Evolutionary conservation across 495 filamentous ascomycete species (phyloP), one percentile per base, ranked within the genome.

Genomic region (Evansstolkia leycettana): DNA sequence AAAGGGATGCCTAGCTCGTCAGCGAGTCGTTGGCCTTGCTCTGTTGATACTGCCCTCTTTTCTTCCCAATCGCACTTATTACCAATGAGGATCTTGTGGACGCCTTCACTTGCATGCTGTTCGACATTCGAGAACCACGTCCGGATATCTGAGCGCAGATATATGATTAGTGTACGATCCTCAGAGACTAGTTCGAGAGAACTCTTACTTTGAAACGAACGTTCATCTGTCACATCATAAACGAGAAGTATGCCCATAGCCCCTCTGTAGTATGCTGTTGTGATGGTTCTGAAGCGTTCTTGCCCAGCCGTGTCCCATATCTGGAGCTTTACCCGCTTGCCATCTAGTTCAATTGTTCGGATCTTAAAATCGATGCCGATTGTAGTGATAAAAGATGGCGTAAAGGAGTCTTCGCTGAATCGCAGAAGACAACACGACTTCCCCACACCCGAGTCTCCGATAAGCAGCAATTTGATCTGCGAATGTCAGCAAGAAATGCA

Each of bases 21-120:
- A 17, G 90, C 90, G 24, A 99, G 73, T 45, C 81, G 75, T 54
- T 99, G 89, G 41, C 90, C 90, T 51, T 81, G 82, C 58, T 96
- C 86, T 31, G 81, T 94, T 17, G 85, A 84, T 13, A 99, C 82
- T 12, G 78, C 83, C 42, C 92, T 75, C 70, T 96, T 99, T 61
- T 99, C 90, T 62, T 96, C 89, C 92, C 92, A 96, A 64, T 99
- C 90, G 63, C 90, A 98, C 64, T 99, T 99, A 71, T 99, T 99
- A 48, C 90, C 90, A 40, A 99, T 94, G 33, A 99, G 78, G 50
- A 99, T 96, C 69, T 96, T 99, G 77, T 96, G 94, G 46, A 99
- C 90, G 44, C 92, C 92, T 64, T 96, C 90, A 40, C 88, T 95
- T 32, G 92, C 90, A 64, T 99, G 92, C 58, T 96, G 89, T 55